Base-by-base conservation (phyloP, 306 rosid genomes). In the Boehmeria nivea region DNA sequence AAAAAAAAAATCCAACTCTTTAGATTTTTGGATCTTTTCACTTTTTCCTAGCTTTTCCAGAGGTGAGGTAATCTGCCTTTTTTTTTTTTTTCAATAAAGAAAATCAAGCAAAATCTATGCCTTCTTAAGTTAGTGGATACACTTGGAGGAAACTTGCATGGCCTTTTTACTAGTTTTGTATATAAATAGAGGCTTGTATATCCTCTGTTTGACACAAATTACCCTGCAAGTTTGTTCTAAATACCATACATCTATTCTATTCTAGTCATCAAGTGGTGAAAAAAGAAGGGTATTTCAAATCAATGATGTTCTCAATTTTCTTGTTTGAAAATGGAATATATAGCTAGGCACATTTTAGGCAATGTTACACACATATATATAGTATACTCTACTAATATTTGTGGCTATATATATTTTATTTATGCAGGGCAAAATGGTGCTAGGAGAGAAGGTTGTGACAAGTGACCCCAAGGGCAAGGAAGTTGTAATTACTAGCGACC, bases 351-450 rank as follows among this genome's bases (percentile, higher is more conserved):
- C n/a, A n/a, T n/a, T n/a, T n/a, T n/a, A n/a, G n/a, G n/a, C n/a
- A n/a, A n/a, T n/a, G n/a, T n/a, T n/a, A n/a, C n/a, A n/a, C n/a
- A n/a, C n/a, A n/a, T n/a, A n/a, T 31, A 31, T 31, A 31, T 10
- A 31, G 5, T 31, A 10, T 1, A 10, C 36, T 31, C 36, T 31
- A 4, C 36, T 31, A 31, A 43, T 43, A n/a, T n/a, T n/a, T n/a
- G n/a, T 33, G 38, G 5, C 5, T 14, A 40, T 40, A 10, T 40
- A 40, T 14, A 40, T n/a, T n/a, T n/a, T n/a, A n/a, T n/a, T n/a
- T n/a, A n/a, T 40, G 24, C 14, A 21, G 26, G 15, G 54, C 4
- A 48, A 48, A 49, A 49, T 52, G 57, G 59, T 34, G 59, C 26
- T 54, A 12, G 59, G 59, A 17, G 40, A 54, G 40, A n/a, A 33